Percentiles rank a stretch among this genome's conserved stretches.
Evolutionary conservation across 2,329 filamentous ascomycete genomes (phyloP).

Genomic region (Venturia aucupariae): DNA sequence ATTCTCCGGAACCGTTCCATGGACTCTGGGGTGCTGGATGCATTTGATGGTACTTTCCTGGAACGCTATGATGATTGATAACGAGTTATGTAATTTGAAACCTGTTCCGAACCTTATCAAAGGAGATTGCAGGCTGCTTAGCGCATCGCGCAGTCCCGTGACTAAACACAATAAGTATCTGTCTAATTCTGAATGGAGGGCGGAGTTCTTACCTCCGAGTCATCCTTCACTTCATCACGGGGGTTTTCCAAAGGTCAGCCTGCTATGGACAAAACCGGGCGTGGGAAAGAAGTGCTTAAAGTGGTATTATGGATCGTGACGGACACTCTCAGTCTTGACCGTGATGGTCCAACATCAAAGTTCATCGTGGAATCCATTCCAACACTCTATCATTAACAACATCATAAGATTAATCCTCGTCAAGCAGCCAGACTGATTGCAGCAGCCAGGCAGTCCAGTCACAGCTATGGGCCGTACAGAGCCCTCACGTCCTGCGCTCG

Average conservation of each 20-base stretch:
- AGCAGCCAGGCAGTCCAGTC: background rate
- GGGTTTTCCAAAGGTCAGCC: too few species aligned
- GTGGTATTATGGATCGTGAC: too few species aligned
- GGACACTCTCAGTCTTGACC: background rate
- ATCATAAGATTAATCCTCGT: background rate
- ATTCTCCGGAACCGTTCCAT: background rate
- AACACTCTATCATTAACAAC: background rate
- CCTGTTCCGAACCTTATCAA: too few species aligned
- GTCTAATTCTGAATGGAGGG: too few species aligned
- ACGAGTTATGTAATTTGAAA: too few species aligned
- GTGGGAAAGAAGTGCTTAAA: too few species aligned
- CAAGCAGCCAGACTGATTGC: background rate
- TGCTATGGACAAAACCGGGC: too few species aligned
- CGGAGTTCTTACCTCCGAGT: too few species aligned
- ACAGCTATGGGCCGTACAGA: constrained; percentile 29
- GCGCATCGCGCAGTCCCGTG: background rate
- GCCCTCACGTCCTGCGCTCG: constrained; percentile 28
- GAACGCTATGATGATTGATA: too few species aligned
- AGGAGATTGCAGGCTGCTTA: background rate
- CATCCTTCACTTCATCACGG: too few species aligned
- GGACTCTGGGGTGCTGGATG: background rate
- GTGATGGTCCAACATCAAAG: background rate
- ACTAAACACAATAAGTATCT: too few species aligned
- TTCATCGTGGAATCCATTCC: background rate
- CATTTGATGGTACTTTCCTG: background rate